These are phyloP conservation scores for Lentinula boryana DNA, from an alignment of 768 basidiomycete species.

Conservation along the genomic window DNA sequence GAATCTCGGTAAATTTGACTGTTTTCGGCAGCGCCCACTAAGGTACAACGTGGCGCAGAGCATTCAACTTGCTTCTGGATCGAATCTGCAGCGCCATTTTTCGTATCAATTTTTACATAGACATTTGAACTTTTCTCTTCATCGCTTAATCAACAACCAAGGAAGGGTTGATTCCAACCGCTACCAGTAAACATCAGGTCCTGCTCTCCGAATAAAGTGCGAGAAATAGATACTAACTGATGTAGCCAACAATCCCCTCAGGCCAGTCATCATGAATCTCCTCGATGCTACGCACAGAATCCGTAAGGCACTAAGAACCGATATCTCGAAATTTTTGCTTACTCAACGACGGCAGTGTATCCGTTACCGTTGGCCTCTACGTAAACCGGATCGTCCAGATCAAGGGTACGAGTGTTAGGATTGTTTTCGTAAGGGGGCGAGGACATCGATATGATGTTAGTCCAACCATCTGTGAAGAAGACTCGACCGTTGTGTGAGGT, in stretches of 20 bases:
- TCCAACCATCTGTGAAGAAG: conserved; percentile 34
- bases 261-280: conserved; percentile 23
- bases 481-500: conserved; percentile 29
- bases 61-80: too few relatives aligned
- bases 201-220: neutral
- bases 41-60: neutral
- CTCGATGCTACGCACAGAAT: conserved; percentile 13
- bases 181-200: conserved; percentile 7
- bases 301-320: neutral
- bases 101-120: too few relatives aligned
- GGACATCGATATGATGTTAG: conserved; percentile 12
- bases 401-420: conserved; percentile 14
- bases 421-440: conserved; percentile 10
- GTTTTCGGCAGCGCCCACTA: neutral
- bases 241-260: conserved; percentile 24
- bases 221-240: conserved; percentile 17
- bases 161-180: conserved; percentile 24
- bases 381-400: conserved; percentile 18
- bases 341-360: conserved; percentile 25
- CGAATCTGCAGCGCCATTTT: too few relatives aligned
- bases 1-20: neutral
- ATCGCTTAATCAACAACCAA: conserved; percentile 6
- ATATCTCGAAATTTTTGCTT: neutral
- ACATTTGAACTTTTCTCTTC: too few relatives aligned
- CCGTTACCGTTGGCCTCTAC: conserved; percentile 17